Evolutionary conservation across 2,329 filamentous ascomycete species (phyloP).

Genomic region (Fusarium concolor): DNA sequence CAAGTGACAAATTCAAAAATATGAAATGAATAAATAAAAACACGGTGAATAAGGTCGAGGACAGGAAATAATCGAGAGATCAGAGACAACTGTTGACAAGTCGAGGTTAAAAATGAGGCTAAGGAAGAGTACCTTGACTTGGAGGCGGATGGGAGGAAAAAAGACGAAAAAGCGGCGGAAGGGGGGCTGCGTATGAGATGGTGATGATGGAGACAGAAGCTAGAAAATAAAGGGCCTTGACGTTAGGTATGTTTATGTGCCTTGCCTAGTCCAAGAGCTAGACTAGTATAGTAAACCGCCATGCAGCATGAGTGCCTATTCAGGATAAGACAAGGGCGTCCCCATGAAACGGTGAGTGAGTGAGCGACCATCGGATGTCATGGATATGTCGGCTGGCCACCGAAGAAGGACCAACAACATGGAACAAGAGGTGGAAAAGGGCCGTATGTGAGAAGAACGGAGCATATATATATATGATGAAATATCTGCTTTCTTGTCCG

Average conservation of each 20-base stretch:
- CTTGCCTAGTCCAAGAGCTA: slow-evolving; percentile 29
- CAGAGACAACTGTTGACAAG: neutral
- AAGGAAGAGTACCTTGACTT: neutral
- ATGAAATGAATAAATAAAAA: neutral
- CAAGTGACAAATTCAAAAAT: neutral
- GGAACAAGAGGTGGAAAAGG: neutral
- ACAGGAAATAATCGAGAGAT: neutral
- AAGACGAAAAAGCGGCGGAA: slow-evolving; percentile 23
- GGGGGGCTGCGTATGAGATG: slow-evolving; percentile 12
- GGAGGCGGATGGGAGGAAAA: slow-evolving; percentile 8
- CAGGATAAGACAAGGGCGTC: slow-evolving; percentile 31
- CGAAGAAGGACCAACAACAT: slow-evolving; percentile 22
- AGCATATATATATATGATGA: neutral
- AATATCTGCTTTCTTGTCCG: neutral
- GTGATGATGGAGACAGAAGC: slow-evolving; percentile 19
- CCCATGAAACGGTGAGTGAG: slow-evolving; percentile 31
- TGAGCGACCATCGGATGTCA: slow-evolving; percentile 17
- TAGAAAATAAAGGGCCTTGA: slow-evolving; percentile 22
- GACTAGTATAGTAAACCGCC: slow-evolving; percentile 11
- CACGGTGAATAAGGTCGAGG: neutral
- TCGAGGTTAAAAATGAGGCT: neutral
- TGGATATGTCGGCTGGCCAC: slow-evolving; percentile 19
- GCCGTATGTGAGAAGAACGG: neutral
- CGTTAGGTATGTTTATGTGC: slow-evolving; percentile 32
- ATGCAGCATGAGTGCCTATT: slow-evolving; percentile 30